Conservation (phyloP, 129 eudicot genomes). For the Artemisia tridentata region DNA sequence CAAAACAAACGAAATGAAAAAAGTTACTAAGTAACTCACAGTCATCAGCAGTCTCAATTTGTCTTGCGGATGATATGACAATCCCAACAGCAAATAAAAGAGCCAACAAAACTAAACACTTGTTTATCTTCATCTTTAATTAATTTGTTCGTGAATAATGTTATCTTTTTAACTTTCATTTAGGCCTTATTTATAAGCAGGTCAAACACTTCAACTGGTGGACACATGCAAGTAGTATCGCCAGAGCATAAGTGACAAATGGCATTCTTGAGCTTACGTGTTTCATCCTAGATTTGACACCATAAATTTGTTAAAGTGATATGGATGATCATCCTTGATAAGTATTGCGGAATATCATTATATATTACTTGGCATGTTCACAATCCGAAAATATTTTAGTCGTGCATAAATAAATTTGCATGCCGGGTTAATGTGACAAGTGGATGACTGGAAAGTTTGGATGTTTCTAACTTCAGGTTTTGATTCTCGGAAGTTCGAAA, state of each 20-base stretch:
- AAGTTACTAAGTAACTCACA: conserved; percentile 15
- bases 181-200: conserved; percentile 18
- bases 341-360: neutral
- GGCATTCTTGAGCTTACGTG: conserved; percentile 32
- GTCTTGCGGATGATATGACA: conserved; percentile 35
- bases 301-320: conserved; percentile 25
- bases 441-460: conserved; percentile 29
- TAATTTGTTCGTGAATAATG: too few relatives aligned
- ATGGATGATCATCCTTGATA: conserved; percentile 21
- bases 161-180: neutral
- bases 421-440: conserved; percentile 12
- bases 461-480: conserved; percentile 22
- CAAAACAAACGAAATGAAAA: too few relatives aligned
- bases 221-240: conserved; percentile 1
- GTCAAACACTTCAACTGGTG: neutral
- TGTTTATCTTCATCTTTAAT: conserved; percentile 27
- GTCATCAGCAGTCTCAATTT: conserved; percentile 22
- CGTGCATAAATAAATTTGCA: conserved; percentile 1
- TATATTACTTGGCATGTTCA: neutral
- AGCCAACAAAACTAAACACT: conserved; percentile 30
- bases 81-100: conserved; percentile 31
- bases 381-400: neutral
- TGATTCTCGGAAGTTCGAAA: conserved; percentile 19
- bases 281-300: conserved; percentile 17
- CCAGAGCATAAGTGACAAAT: conserved; percentile 34